phyloP scores from a whole-genome alignment of 306 rosid genomes.

The Rosa rugosa region DNA sequence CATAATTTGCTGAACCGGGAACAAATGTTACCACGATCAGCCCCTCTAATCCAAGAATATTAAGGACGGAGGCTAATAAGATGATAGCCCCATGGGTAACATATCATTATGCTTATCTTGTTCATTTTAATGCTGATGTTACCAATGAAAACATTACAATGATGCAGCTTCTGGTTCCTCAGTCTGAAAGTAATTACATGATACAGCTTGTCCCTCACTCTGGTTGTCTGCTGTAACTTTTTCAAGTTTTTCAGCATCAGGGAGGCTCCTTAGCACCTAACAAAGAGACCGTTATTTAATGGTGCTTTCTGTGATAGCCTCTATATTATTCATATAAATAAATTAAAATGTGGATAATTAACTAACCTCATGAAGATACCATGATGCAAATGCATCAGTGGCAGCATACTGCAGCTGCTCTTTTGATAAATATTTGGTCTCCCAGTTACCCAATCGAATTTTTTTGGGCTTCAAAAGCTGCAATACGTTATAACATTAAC shows the following conservation, averaged over 20 bases:
- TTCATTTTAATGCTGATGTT: background rate
- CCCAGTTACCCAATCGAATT: conserved; percentile 86
- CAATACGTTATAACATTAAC: conserved; percentile 8
- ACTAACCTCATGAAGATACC: conserved; percentile 77
- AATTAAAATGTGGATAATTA: conserved; percentile 1
- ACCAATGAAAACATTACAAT: background rate
- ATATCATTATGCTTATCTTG: background rate
- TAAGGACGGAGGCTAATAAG: background rate
- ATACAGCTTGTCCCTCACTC: conserved; percentile 21
- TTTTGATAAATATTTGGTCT: conserved; percentile 53
- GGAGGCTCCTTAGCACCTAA: conserved; percentile 59
- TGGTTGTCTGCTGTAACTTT: conserved; percentile 19
- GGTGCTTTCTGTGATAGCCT: background rate
- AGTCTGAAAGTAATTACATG: conserved; percentile 2
- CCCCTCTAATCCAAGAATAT: background rate
- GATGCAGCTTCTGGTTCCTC: background rate
- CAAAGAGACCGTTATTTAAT: conserved; percentile 2
- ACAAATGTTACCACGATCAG: background rate
- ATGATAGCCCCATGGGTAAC: background rate
- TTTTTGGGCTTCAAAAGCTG: conserved; percentile 73
- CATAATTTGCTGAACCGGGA: background rate
- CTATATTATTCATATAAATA: background rate
- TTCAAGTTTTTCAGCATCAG: conserved; percentile 35
- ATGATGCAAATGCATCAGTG: conserved; percentile 82
- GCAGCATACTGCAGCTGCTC: conserved; percentile 84